Conservation (phyloP, 345 rosid genomes). For the Linum usitatissimum region DNA sequence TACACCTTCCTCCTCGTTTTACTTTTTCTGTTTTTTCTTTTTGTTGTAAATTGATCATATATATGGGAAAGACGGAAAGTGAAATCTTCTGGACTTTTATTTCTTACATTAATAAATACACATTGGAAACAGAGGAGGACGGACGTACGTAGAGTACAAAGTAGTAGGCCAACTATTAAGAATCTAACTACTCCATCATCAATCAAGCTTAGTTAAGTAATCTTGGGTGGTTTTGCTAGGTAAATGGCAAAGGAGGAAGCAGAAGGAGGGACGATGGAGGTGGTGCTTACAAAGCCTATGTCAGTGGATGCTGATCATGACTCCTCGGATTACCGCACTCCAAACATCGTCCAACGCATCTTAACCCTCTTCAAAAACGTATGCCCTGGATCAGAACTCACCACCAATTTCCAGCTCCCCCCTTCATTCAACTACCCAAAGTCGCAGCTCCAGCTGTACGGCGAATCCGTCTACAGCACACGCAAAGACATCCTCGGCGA, state of each 20-base stretch:
- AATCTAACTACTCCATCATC: too few relatives aligned
- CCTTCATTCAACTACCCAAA: slow-evolving; percentile 70
- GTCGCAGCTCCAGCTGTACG: slow-evolving; percentile 67
- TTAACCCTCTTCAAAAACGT: slow-evolving; percentile 41
- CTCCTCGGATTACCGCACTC: slow-evolving; percentile 26
- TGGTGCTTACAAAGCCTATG: slow-evolving; percentile 41
- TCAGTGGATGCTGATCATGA: slow-evolving; percentile 36
- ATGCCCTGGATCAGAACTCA: slow-evolving; percentile 54
- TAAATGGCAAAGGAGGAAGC: not conserved
- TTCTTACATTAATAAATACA: too few relatives aligned
- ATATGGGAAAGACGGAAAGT: too few relatives aligned
- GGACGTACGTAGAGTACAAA: too few relatives aligned
- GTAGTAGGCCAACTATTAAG: too few relatives aligned
- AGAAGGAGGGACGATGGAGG: not conserved
- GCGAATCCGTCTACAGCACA: slow-evolving; percentile 49
- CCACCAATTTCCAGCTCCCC: slow-evolving; percentile 58
- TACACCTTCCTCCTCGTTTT: too few relatives aligned
- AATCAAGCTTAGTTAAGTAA: too few relatives aligned
- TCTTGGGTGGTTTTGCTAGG: too few relatives aligned
- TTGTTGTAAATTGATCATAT: too few relatives aligned
- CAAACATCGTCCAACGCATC: slow-evolving; percentile 38
- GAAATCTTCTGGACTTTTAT: too few relatives aligned
- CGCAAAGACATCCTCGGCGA: slow-evolving; percentile 33
- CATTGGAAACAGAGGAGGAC: too few relatives aligned
- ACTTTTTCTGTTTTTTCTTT: too few relatives aligned